Base-by-base conservation (phyloP, 768 basidiomycete genomes). In the Boletus barrowsii region DNA sequence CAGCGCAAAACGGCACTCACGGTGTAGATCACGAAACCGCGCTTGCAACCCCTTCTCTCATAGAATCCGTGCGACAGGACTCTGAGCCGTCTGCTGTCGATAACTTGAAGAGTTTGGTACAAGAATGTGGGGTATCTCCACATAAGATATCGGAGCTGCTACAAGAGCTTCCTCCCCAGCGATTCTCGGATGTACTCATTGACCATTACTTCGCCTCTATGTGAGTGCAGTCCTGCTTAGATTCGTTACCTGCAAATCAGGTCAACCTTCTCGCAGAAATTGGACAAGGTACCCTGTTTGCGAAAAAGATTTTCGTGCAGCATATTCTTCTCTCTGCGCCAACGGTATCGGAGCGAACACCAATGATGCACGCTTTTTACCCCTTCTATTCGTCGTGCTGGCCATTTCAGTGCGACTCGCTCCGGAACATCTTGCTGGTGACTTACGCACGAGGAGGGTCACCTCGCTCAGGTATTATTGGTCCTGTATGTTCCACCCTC, bases 211-310 rank as follows among this genome's bases (percentile, higher is more conserved):
- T 92, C 65, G 70, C 73, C 30, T 75, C 82, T 13, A 82, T 91
- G 90, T 90, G 63, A 61, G 85, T 68, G 14, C 37, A 52, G 30
- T 43, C 43, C 26, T 30, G 40, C 49, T 40, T 39, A 22, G 32
- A 44, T 22, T 47, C 20, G 9, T 55, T 43, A 4, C 30, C 26
- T 33, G 35, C 49, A 33, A 45, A 29, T 47, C 36, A 55, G 26
- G 46, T 42, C 47, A 20, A 43, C 40, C 40, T 39, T 49, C 35
- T 41, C 46, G 54, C 63, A 92, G 93, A 67, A 96, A 97, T 65
- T 94, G 91, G 85, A 93, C 93, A 20, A 84, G 93, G 40, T 96
- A 96, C 72, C 94, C 93, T 46, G 79, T 96, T 15, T 90, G 89
- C 29, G 93, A 95, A 62, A 78, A 78, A 47, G 86, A 90, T 57